Conservation (phyloP, 2,329 filamentous ascomycete species). For the Aureobasidium lini region DNA sequence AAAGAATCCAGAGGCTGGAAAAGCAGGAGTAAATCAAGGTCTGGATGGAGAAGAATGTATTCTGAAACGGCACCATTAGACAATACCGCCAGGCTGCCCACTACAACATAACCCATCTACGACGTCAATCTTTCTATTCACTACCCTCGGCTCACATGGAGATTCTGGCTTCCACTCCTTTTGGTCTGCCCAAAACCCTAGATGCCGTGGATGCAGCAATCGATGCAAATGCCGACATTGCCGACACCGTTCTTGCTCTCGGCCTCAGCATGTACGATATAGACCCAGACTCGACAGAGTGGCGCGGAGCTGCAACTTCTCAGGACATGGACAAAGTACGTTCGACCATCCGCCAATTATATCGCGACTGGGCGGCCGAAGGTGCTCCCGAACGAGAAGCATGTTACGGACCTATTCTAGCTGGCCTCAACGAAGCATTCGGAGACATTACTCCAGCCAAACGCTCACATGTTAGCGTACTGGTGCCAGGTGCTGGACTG, state of each 20-base stretch:
- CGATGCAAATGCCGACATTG: constrained; percentile 76
- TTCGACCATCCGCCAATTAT: constrained; percentile 88
- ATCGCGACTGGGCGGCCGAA: constrained; percentile 84
- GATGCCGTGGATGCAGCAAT: constrained; percentile 79
- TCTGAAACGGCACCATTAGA: constrained; percentile 17
- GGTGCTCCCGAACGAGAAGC: constrained; percentile 66
- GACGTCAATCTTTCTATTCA: constrained; percentile 88
- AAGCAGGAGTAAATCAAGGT: background rate
- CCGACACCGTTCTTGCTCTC: constrained; percentile 65
- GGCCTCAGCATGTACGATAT: constrained; percentile 62
- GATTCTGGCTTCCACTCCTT: constrained; percentile 71
- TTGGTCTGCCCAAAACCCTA: constrained; percentile 73
- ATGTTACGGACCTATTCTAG: constrained; percentile 68
- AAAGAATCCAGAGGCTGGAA: background rate
- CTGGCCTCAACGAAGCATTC: constrained; percentile 50
- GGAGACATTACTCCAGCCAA: constrained; percentile 20
- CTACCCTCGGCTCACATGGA: constrained; percentile 78
- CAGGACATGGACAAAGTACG: constrained; percentile 83
- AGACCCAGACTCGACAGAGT: constrained; percentile 43
- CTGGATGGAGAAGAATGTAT: background rate
- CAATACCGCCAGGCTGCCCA: constrained; percentile 74
- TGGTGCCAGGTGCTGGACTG: constrained; percentile 85
- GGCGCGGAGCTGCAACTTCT: constrained; percentile 63
- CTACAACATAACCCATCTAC: constrained; percentile 82
- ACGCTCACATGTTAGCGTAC: constrained; percentile 46